A percentile compares a stretch with the other conserved stretches of the same genome.
phyloP scores from a whole-genome alignment of 495 filamentous ascomycete species.

The Aspergillus bridgeri region DNA sequence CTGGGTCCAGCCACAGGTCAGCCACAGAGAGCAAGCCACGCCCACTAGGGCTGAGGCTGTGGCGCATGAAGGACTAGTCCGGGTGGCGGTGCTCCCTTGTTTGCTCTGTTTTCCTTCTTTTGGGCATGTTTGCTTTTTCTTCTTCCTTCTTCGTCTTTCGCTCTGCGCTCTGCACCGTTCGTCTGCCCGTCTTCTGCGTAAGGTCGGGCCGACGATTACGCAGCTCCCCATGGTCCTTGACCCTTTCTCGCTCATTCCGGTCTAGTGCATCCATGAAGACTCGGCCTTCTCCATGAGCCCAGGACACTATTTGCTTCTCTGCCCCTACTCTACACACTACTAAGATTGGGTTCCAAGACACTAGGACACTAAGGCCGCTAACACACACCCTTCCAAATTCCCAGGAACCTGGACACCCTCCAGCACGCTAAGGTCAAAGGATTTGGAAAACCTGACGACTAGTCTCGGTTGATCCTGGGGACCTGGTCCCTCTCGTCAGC shows the following conservation, averaged over 20 bases:
- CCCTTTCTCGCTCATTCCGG: background rate
- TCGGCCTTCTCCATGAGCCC: background rate
- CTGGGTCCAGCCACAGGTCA: slow-evolving; percentile 26
- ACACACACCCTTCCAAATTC: background rate
- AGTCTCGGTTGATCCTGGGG: slow-evolving; percentile 10
- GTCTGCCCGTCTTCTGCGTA: too few species aligned
- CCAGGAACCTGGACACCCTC: slow-evolving; percentile 19
- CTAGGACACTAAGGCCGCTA: background rate
- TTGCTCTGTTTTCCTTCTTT: background rate
- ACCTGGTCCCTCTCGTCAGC: background rate
- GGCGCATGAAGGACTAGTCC: slow-evolving; percentile 13
- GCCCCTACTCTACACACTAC: too few species aligned
- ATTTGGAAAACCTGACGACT: slow-evolving; percentile 18
- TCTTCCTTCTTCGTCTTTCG: background rate
- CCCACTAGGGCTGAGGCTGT: slow-evolving; percentile 9
- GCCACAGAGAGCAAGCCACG: slow-evolving; percentile 19
- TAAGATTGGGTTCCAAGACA: too few species aligned
- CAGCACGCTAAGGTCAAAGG: slow-evolving; percentile 12
- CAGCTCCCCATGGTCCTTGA: too few species aligned
- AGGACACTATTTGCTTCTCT: background rate
- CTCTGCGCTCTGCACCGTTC: background rate
- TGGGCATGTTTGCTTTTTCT: background rate
- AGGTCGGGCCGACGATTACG: too few species aligned
- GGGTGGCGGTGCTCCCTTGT: background rate
- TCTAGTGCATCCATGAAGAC: background rate